Conservation (phyloP, 2,329 filamentous ascomycete genomes). For the Exophiala mesophila region DNA sequence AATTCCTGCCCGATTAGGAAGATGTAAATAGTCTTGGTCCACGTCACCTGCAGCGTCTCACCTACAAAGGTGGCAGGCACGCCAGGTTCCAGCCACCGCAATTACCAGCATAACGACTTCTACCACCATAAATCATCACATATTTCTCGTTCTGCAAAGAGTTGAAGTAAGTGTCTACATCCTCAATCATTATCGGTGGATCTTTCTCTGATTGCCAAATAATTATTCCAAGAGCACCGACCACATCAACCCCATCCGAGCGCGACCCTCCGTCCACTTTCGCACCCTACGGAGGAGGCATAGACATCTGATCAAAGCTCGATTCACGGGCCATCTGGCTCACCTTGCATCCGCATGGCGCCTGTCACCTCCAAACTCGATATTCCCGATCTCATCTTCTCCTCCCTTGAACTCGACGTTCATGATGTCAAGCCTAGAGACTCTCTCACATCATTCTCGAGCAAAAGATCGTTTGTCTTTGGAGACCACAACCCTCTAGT, state of each 20-base stretch:
- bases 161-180: not conserved
- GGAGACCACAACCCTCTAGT: slow-evolving; percentile 11
- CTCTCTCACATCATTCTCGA: slow-evolving; percentile 6
- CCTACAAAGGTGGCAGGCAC: too few species aligned
- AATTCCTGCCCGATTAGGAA: too few species aligned
- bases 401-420: slow-evolving; percentile 26
- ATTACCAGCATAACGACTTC: not conserved
- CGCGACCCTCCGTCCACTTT: not conserved
- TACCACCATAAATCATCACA: too few species aligned
- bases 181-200: too few species aligned
- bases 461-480: slow-evolving; percentile 6
- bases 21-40: not conserved
- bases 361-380: slow-evolving; percentile 13
- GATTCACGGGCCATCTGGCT: slow-evolving; percentile 3
- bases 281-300: too few species aligned
- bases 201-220: too few species aligned
- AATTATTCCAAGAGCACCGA: too few species aligned
- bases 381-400: slow-evolving; percentile 23
- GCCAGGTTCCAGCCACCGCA: not conserved
- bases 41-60: too few species aligned
- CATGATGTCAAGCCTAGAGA: slow-evolving; percentile 12
- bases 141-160: too few species aligned
- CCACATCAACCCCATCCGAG: slow-evolving; percentile 3
- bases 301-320: slow-evolving; percentile 8
- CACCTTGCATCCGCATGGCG: slow-evolving; percentile 15